Evolutionary conservation across 176 grass and related monocot species (phyloP), one percentile per base, ranked within the genome.

Genomic region (Ananas comosus): DNA sequence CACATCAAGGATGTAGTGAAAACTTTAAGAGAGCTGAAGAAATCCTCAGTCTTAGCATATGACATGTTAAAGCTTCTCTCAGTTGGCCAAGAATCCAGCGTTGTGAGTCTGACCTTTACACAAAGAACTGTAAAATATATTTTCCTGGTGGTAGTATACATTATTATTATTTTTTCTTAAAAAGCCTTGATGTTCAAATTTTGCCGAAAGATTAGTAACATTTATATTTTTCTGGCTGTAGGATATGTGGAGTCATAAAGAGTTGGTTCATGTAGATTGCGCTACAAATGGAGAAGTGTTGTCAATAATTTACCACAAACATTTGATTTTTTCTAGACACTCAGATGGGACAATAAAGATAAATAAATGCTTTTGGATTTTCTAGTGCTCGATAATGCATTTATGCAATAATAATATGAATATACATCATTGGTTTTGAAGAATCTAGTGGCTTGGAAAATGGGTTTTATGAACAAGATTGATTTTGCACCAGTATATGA

Each of bases 21-120:
- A 73, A 83, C 78, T 1, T 29, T 91, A 25, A 81, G 88, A 64
- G 88, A 91, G 51, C 74, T 91, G 6, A 91, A 86, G 80, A 91
- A 91, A 74, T 86, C 80, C 10, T 86, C 83, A 11, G 76, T 72
- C 4, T 81, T 91, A 11, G 88, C 88, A 3, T 81, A 83, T 50
- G 88, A 91, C 70, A 91, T 91, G 88, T 83, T 86, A 22, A 91
- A 83, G 81, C 83, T 91, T 66, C 67, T 91, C 1, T 91, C 83
- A 54, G 83, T 83, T 53, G 83, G 88, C 7, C 88, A 91, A 63
- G 88, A 91, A 57, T 83, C 88, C 14, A 91, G 88, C 64, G 72
- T 86, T 12, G 88, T 90, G 72, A 77, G 9, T 74, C 47, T 27
- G 56, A 66, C 29, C 16, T 72, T 0, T 7, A 10, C 47, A 3